Base-by-base conservation (phyloP, 768 basidiomycete genomes). In the Lentinula guzmanii region DNA sequence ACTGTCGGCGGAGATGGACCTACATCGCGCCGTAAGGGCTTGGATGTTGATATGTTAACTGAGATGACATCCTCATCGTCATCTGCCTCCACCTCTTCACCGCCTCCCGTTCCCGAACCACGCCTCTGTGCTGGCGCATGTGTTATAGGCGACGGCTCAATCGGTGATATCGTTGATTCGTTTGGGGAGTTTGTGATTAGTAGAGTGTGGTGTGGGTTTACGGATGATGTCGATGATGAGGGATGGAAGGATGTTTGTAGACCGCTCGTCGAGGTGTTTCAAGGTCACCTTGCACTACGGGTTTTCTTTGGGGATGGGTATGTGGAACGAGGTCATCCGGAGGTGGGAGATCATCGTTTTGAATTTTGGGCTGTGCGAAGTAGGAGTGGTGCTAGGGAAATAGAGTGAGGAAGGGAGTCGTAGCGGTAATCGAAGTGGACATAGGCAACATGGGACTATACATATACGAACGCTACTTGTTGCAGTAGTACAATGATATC, bases 341-440 rank as follows among this genome's bases (percentile, higher is more conserved):
- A 59, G 46, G 31, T 37, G 9, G 28, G 9, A 11, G 45, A 50
- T 48, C 31, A 59, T 34, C 16, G 43, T 4, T 37, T 59, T 4
- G 45, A 41, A 1, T 59, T 59, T 34, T 59, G 58, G 58, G 58
- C 58, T 7, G 28, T 50, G 58, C 21, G 58, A 50, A 57, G 55
- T 31, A 57, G 4, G 37, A 15, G 50, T 13, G 28, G 21, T 11
- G 45, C 24, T 24, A 16, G 15, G 10, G 45, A 46, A 3, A 46
- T 6, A 13, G 45, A 16, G 1, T 37, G 11, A 8, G 37, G 37
- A 4, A 37, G 37, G 37, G 37, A 37, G 37, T 37, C 7, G 24
- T 24, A 24, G 24, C 24, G 24, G 24, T 24, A 24, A 24, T 24
- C 24, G 2, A 24, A 24, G 24, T 24, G 24, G 24, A 24, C 24